Evolutionary conservation across 768 basidiomycete species (phyloP).

Genomic region (Gautieria morchelliformis): DNA sequence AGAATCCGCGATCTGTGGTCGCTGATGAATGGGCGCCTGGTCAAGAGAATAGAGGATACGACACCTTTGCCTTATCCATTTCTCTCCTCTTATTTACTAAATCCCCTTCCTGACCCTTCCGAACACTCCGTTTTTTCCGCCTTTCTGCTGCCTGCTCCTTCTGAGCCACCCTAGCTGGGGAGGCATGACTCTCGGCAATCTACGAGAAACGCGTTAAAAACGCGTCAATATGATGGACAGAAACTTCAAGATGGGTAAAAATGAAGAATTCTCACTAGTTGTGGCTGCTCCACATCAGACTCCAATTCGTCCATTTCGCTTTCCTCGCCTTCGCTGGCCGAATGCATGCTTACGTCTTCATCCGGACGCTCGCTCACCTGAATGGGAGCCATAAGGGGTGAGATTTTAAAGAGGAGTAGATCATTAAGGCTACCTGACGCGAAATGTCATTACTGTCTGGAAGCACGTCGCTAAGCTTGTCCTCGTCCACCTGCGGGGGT

Average conservation of each 20-base stretch:
- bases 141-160: slow-evolving; percentile 31
- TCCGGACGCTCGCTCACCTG: slow-evolving; percentile 62
- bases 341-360: slow-evolving; percentile 51
- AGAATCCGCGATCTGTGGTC: slow-evolving; percentile 70
- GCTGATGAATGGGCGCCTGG: background rate
- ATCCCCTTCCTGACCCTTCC: slow-evolving; percentile 63
- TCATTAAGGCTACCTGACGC: slow-evolving; percentile 51
- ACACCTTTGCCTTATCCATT: slow-evolving; percentile 83
- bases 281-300: slow-evolving; percentile 44
- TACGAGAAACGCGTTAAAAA: slow-evolving; percentile 21
- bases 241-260: slow-evolving; percentile 11
- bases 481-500: slow-evolving; percentile 44
- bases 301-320: slow-evolving; percentile 52
- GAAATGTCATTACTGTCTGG: slow-evolving; percentile 82
- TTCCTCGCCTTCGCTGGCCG: slow-evolving; percentile 34
- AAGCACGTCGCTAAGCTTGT: slow-evolving; percentile 83
- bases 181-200: slow-evolving; percentile 29
- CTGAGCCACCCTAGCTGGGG: slow-evolving; percentile 20
- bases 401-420: slow-evolving; percentile 5
- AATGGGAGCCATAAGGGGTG: slow-evolving; percentile 20
- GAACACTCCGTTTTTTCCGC: slow-evolving; percentile 38
- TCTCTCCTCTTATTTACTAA: slow-evolving; percentile 63
- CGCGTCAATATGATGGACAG: slow-evolving; percentile 14
- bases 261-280: slow-evolving; percentile 20
- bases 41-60: slow-evolving; percentile 1